A percentile compares a stretch with the other conserved stretches of the same genome.
phyloP scores from a whole-genome alignment of 805 yeast species.

The Torulaspora indica region DNA sequence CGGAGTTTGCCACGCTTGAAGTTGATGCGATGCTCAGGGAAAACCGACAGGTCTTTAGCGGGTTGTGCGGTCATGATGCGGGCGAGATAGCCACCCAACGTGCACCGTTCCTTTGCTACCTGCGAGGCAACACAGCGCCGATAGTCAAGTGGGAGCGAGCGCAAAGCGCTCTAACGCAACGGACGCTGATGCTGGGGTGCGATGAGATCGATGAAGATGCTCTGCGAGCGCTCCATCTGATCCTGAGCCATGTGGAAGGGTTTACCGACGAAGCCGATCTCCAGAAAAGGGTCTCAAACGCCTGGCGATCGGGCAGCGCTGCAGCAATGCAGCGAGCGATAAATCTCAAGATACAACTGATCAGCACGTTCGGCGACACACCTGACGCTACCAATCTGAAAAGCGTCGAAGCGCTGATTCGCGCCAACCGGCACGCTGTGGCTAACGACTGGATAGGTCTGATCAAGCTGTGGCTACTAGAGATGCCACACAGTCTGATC shows the following conservation, averaged over 20 bases:
- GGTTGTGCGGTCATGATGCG: background rate
- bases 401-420: conserved; percentile 1
- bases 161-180: background rate
- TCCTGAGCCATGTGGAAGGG: conserved; percentile 5
- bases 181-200: conserved; percentile 13
- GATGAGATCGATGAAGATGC: conserved; percentile 20
- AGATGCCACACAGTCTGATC: conserved; percentile 52
- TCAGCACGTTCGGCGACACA: background rate
- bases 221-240: conserved; percentile 12
- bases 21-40: background rate
- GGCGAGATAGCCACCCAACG: background rate
- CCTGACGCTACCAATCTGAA: background rate
- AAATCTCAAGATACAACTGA: conserved; percentile 8
- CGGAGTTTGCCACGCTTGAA: background rate
- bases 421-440: conserved; percentile 2
- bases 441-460: conserved; percentile 35
- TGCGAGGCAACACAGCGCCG: conserved; percentile 16
- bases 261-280: conserved; percentile 5
- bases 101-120: conserved; percentile 3
- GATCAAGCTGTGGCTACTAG: conserved; percentile 52
- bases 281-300: conserved; percentile 2
- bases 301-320: conserved; percentile 15
- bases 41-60: background rate
- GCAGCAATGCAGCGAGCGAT: conserved; percentile 6
- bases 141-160: conserved; percentile 6